Evolutionary conservation across 306 rosid genomes (phyloP), one percentile per base, ranked within the genome.

Genomic region (Prunus mongolica): DNA sequence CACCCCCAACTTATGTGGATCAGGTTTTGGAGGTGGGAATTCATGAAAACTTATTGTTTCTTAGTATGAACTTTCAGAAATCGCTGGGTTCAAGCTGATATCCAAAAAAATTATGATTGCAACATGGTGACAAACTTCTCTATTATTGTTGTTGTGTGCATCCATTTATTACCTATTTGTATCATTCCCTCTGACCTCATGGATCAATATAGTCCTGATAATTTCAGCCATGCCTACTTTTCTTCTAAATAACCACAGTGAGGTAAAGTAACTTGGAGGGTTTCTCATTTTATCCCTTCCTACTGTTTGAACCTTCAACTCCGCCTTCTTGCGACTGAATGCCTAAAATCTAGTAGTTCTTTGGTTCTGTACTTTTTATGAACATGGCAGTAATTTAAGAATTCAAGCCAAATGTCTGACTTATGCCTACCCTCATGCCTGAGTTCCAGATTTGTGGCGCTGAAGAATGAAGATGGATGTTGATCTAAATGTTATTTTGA

Each of bases 1-100:
- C 76, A 20, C 88, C 89, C 65, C 69, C 66, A 60, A 68, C 89
- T 64, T 88, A 76, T 7, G 95, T 84, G 58, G 97, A 93, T 78
- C 78, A 52, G 67, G 83, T 69, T 81, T 86, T 93, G 89, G 93
- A 93, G 77, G 96, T 90, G 85, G 76, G 85, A 46, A n/a, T 76
- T 78, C 74, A 9, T 54, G 66, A 55, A 22, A 67, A 20, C 50
- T 11, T 20, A 11, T 63, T 51, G 34, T 52, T 20, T 61, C n/a
- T n/a, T n/a, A n/a, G n/a, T n/a, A n/a, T n/a, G n/a, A n/a, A 10
- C 20, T 13, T 81, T 76, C 63, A 38, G 14, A 50, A 41, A 65
- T 22, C 63, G 62, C 24, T 22, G 28, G 64, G 22, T 28, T 50
- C 38, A 7, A 11, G 44, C 44, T 38, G 8, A 38, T 6, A 38